A percentile compares a stretch with the other conserved stretches of the same genome.
Conservation (phyloP, 2,329 filamentous ascomycete genomes). For the Metarhizium sp. region DNA sequence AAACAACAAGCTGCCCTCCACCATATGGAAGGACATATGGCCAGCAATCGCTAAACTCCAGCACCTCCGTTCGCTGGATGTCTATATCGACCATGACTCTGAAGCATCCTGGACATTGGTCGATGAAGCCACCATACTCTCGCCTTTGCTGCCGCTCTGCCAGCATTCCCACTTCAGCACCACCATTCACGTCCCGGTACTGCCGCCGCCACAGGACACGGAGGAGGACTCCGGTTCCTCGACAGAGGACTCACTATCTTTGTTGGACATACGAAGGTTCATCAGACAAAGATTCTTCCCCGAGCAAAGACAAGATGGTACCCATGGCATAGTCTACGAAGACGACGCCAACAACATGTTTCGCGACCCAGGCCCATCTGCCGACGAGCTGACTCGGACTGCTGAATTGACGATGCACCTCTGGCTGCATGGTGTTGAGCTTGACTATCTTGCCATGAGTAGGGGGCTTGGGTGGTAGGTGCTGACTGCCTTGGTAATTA, state of each 20-base stretch:
- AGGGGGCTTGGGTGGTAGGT: not conserved
- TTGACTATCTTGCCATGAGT: constrained; percentile 4
- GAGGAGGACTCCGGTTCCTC: not conserved
- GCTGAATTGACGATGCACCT: constrained; percentile 6
- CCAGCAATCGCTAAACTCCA: not conserved
- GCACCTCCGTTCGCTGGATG: not conserved
- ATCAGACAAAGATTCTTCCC: constrained; percentile 5
- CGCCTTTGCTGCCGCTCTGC: not conserved
- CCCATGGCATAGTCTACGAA: constrained; percentile 6
- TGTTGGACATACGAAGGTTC: not conserved
- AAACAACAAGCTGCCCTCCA: not conserved
- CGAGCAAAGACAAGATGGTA: constrained; percentile 4
- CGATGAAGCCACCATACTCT: constrained; percentile 4
- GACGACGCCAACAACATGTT: constrained; percentile 5
- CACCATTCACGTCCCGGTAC: constrained; percentile 1
- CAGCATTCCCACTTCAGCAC: not conserved
- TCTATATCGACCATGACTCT: constrained; percentile 7
- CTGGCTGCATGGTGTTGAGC: constrained; percentile 6
- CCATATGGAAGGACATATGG: constrained; percentile 2
- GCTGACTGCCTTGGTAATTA: not conserved
- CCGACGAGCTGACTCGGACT: constrained; percentile 1
- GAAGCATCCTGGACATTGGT: constrained; percentile 5
- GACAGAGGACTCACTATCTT: not conserved
- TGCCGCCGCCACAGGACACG: not conserved
- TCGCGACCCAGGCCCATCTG: not conserved